These are phyloP conservation scores for Yarrowia sp. DNA, from an alignment of 805 yeast species.

Conservation along the genomic window DNA sequence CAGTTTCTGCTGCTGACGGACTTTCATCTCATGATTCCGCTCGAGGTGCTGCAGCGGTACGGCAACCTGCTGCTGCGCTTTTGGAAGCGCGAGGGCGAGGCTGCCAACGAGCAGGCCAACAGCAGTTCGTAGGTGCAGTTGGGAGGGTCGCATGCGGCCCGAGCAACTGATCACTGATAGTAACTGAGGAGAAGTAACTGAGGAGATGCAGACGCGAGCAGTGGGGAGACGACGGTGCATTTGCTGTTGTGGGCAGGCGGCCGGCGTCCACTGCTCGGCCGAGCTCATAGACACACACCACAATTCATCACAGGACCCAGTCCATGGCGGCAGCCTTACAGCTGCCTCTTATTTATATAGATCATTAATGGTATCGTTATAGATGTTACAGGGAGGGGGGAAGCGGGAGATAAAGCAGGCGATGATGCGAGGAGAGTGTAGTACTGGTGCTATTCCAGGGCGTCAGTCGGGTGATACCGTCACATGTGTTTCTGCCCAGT, in stretches of 20 bases:
- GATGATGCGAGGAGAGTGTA: no score
- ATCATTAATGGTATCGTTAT: constrained; percentile 21
- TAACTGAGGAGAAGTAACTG: not conserved
- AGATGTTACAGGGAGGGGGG: not conserved
- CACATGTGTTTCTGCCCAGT: no score
- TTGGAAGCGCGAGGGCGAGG: constrained; percentile 66
- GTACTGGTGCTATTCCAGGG: no score
- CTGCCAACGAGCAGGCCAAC: not conserved
- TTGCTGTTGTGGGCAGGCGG: not conserved
- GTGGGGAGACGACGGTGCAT: not conserved
- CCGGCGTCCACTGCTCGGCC: no score
- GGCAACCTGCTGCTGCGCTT: constrained; percentile 82
- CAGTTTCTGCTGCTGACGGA: constrained; percentile 83
- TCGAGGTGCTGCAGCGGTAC: constrained; percentile 86
- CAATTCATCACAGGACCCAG: constrained; percentile 4
- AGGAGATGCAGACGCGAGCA: not conserved
- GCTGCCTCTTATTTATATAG: constrained; percentile 14
- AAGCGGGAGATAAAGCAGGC: no score
- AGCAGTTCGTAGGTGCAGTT: not conserved
- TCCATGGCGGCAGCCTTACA: not conserved
- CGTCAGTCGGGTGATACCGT: no score
- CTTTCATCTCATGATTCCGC: constrained; percentile 79
- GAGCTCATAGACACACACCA: not conserved
- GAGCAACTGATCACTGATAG: not conserved
- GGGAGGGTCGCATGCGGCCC: no score